Base-by-base conservation (phyloP, 2,329 filamentous ascomycete genomes). In the Hypomyces rosellus region DNA sequence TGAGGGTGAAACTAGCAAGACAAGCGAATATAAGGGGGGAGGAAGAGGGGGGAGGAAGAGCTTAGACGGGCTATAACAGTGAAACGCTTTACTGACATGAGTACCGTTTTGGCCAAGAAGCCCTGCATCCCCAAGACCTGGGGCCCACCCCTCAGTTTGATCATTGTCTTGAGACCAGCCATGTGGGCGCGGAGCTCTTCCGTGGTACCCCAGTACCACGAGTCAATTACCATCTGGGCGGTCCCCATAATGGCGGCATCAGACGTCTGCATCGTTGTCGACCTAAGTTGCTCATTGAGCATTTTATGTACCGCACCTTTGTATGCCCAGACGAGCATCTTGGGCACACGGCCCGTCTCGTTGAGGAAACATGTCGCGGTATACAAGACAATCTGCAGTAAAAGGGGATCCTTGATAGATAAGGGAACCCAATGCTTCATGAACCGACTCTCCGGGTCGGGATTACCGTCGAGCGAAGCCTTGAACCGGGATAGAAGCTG, bases 171-270 rank as follows among this genome's bases (percentile, higher is more conserved):
- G 14, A 80, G 64, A 0, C 75, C 75, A 6, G 59, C 60, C 52
- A 78, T 67, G 47, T 79, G 76, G 1, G 69, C 68, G 20, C 68
- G 65, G 11, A 78, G 63, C 52, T 74, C 71, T 36, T 66, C 59
- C 0, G 67, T 69, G 22, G 69, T 70, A 5, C 75, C 74, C 74
- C 75, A 78, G 57, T 77, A 78, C 76, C 77, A 80, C 51, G 77
- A 76, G 42, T 76, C 70, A 20, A 75, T 61, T 18, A 75, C 68
- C 53, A 78, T 67, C 57, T 78, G 76, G 1, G 73, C 61, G 5
- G 77, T 73, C 3, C 68, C 74, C 5, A 75, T 68, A 37, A 79
- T 70, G 4, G 71, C 69, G 33, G 71, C 68, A 54, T 78, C 75
- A 47, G 65, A 71, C 1, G 69, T 69, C n/a, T 66, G 62, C 15